Conservation (phyloP, 2,329 filamentous ascomycete species). For the Rugonectria rugulosa region DNA sequence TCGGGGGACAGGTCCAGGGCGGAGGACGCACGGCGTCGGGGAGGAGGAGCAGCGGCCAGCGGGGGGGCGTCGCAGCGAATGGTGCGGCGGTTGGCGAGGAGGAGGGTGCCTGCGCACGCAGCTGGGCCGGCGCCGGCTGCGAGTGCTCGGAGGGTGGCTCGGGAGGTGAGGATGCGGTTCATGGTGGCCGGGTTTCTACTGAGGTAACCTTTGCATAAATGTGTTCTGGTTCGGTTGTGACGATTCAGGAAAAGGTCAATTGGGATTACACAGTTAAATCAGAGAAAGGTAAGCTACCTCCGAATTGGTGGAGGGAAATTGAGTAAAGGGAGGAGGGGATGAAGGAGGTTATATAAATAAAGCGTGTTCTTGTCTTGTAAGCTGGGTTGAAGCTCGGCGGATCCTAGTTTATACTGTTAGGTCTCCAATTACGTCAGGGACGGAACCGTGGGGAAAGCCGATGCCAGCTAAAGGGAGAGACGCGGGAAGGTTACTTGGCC, state of each 20-base stretch:
- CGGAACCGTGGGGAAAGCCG: slow-evolving; percentile 31
- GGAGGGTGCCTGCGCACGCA: slow-evolving; percentile 37
- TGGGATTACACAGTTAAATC: too few species aligned
- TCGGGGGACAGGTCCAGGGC: slow-evolving; percentile 38
- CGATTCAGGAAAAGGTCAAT: not conserved
- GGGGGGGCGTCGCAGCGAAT: slow-evolving; percentile 42
- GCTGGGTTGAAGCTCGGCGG: not conserved
- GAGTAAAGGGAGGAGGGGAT: not conserved
- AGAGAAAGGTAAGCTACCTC: too few species aligned
- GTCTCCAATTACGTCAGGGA: slow-evolving; percentile 17
- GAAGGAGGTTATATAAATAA: slow-evolving; percentile 6
- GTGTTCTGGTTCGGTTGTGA: too few species aligned
- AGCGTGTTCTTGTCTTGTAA: not conserved
- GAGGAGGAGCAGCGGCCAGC: slow-evolving; percentile 24
- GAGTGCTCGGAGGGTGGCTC: slow-evolving; percentile 36
- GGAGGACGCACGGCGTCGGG: slow-evolving; percentile 18
- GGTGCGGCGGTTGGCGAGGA: slow-evolving; percentile 34
- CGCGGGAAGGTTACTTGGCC: slow-evolving; percentile 19
- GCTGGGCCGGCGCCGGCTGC: slow-evolving; percentile 39
- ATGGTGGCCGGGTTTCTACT: slow-evolving; percentile 19
- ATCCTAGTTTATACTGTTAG: too few species aligned
- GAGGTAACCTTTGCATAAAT: not conserved
- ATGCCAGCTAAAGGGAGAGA: slow-evolving; percentile 16
- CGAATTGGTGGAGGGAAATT: not conserved
- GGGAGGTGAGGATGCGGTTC: slow-evolving; percentile 33